Percentiles rank a stretch among this genome's conserved stretches.
Evolutionary conservation across 208 protist species (phyloP).

Genomic region (Vickermania spadyakhi): DNA sequence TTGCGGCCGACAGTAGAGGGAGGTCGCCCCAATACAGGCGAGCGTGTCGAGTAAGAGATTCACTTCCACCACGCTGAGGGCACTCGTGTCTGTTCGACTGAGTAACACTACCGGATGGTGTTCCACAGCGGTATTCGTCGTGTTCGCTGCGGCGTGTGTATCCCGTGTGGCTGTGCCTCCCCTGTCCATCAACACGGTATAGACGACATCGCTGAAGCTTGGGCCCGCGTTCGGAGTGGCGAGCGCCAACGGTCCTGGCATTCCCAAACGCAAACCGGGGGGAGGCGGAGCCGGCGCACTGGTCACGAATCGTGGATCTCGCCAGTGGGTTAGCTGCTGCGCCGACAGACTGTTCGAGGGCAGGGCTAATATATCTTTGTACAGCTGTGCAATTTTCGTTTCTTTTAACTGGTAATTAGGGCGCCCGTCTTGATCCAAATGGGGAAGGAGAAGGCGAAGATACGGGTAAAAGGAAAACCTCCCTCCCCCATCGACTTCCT

Average conservation of each 20-base stretch:
- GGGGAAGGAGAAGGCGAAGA: conserved; percentile 51
- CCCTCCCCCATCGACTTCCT: no score
- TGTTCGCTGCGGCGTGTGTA: background rate
- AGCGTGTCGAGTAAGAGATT: conserved; percentile 26
- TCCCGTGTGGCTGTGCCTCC: conserved; percentile 9
- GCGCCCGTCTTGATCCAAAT: conserved; percentile 31
- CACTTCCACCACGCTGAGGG: conserved; percentile 23
- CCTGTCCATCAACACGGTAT: conserved; percentile 17
- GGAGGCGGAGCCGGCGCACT: no score
- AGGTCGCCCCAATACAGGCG: background rate
- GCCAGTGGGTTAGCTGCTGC: conserved; percentile 28
- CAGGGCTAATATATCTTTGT: conserved; percentile 39
- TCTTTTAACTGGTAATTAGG: conserved; percentile 41
- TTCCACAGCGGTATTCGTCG: background rate
- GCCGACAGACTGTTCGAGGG: conserved; percentile 17
- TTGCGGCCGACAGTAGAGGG: background rate
- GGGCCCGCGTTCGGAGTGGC: conserved; percentile 14
- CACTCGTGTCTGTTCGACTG: background rate
- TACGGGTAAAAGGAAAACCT: conserved; percentile 42
- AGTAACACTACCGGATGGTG: background rate
- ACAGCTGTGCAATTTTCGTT: conserved; percentile 42
- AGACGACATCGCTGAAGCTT: conserved; percentile 41
- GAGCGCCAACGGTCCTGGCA: background rate
- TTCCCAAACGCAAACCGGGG: background rate
- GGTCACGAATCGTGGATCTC: conserved; percentile 18